phyloP scores from a whole-genome alignment of 441 rosid genomes.

The Raphanus hybrid region DNA sequence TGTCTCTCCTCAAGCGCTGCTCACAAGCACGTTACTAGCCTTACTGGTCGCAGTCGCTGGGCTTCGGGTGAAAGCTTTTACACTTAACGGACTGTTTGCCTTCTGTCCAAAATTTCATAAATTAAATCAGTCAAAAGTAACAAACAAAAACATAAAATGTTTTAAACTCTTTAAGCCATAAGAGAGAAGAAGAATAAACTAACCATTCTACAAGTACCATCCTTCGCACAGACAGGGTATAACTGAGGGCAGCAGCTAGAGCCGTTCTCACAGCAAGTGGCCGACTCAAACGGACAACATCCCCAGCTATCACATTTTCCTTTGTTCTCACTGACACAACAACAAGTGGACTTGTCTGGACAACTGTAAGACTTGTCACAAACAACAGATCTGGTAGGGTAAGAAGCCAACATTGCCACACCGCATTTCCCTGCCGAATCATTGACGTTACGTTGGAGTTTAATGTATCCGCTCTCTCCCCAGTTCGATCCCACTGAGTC shows the following conservation, averaged over 20 bases:
- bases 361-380: conserved; percentile 63
- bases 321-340: conserved; percentile 53
- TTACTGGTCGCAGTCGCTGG: conserved; percentile 45
- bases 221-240: conserved; percentile 41
- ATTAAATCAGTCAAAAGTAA: background rate
- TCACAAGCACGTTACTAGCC: conserved; percentile 26
- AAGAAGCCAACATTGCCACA: conserved; percentile 61
- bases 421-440: conserved; percentile 57
- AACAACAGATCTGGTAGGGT: conserved; percentile 57
- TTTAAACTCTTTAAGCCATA: background rate
- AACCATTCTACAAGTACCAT: conserved; percentile 44
- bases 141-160: background rate
- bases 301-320: conserved; percentile 67
- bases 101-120: conserved; percentile 40
- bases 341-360: conserved; percentile 56
- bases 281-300: conserved; percentile 67
- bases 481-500: conserved; percentile 62
- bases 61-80: conserved; percentile 47
- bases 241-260: conserved; percentile 55
- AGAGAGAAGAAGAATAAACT: conserved; percentile 29
- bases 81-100: conserved; percentile 47
- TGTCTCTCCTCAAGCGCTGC: conserved; percentile 41
- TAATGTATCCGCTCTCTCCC: conserved; percentile 68
- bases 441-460: conserved; percentile 50
- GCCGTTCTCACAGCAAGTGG: conserved; percentile 63